Evolutionary conservation across 2,329 filamentous ascomycete genomes (phyloP), one percentile per base, ranked within the genome.

Genomic region (Aspergillus quadrilineatus): DNA sequence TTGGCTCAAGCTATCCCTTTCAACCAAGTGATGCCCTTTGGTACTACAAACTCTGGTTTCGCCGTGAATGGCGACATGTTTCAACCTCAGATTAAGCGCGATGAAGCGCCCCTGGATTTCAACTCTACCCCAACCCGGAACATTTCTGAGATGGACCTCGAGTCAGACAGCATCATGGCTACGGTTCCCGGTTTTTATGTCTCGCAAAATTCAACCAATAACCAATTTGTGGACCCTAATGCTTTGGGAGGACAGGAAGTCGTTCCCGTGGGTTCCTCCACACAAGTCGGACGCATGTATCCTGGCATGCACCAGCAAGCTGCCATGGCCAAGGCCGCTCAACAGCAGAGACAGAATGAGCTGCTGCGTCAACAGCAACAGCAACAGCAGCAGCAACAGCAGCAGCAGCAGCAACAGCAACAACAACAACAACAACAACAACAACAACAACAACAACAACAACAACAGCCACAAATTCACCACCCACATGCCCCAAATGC

Each of bases 291-390:
- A 62, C 86, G 92, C 62, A 86, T 95, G 65, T 97, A 90, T 80
- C 93, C 93, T 10, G 93, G 92, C 52, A 94, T 96, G 83, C 93
- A 97, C 77, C 90, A 92, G 68, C 91, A 89, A 75, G 92, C 91
- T 49, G 90, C 90, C 57, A 78, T 90, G 66, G 87, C 87, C 60
- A 90, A 89, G 77, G 86, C 86, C 65, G 83, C 84, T 28, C 86
- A 89, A 68, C 86, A 89, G 71, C 84, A 85, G 69, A 73, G 76
- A 57, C 84, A 87, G 66, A 82, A 86, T 57, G 76, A 81, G 63
- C 77, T 85, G 67, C 79, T 82, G 59, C 79, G 80, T 59, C 85
- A 85, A 58, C 82, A 86, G 62, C 80, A 81, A 17, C 17, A 17
- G 17, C 17, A 17, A 2, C 17, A 17, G 2, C 17, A 17, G 2